Percentiles rank a stretch among this genome's conserved stretches.
Evolutionary conservation across 1,284 basidiomycete species (phyloP).

Genomic region (Tylopilus orsonianus): DNA sequence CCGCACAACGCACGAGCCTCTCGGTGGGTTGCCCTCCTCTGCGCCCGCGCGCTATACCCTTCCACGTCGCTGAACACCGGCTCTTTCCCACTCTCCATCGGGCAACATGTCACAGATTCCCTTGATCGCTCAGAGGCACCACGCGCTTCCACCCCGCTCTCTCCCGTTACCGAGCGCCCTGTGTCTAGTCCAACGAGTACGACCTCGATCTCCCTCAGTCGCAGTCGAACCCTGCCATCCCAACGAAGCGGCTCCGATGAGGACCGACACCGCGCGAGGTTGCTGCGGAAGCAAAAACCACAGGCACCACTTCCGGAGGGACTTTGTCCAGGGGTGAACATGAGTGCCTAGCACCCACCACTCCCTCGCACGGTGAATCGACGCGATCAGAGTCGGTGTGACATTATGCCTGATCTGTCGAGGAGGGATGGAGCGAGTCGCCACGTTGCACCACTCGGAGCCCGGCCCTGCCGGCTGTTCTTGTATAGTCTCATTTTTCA

Average conservation of each 20-base stretch:
- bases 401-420: conserved; percentile 21
- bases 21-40: conserved; percentile 44
- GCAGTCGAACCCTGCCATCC: conserved; percentile 64
- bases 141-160: conserved; percentile 34
- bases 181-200: conserved; percentile 27
- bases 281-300: conserved; percentile 51
- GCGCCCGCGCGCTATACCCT: conserved; percentile 30
- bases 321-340: conserved; percentile 22
- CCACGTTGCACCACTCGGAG: conserved; percentile 3
- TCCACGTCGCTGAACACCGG: conserved; percentile 32
- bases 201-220: conserved; percentile 34
- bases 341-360: conserved; percentile 20
- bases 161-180: conserved; percentile 45
- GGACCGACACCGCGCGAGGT: conserved; percentile 40
- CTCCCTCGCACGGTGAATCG: conserved; percentile 7
- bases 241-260: conserved; percentile 35
- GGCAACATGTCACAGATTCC: conserved; percentile 20
- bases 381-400: conserved; percentile 1
- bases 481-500: conserved; percentile 5
- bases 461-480: conserved; percentile 14
- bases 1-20: conserved; percentile 56
- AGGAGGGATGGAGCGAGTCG: conserved; percentile 15
- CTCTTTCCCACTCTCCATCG: conserved; percentile 8
- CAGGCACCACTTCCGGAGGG: conserved; percentile 30
- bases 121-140: conserved; percentile 14